Conservation (phyloP, 495 filamentous ascomycete species). For the Lasiosphaeria hispida region DNA sequence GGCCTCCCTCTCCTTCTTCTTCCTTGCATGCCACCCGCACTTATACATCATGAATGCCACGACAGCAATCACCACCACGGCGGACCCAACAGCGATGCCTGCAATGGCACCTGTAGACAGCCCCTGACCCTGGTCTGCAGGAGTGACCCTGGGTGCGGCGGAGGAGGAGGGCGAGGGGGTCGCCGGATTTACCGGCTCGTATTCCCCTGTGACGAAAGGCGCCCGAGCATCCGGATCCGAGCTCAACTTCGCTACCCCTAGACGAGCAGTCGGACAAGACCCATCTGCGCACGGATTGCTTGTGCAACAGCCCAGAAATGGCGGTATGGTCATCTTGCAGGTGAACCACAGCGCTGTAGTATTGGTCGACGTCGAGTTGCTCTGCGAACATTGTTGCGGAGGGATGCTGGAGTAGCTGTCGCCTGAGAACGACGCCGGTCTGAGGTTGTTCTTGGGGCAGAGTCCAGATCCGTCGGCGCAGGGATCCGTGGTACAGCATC, state of each 20-base stretch:
- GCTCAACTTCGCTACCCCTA: slow-evolving; percentile 26
- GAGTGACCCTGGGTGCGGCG: not conserved
- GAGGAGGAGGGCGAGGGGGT: not conserved
- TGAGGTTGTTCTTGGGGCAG: slow-evolving; percentile 25
- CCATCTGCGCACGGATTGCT: slow-evolving; percentile 26
- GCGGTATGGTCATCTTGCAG: slow-evolving; percentile 24
- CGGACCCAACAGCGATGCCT: slow-evolving; percentile 14
- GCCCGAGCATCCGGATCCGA: not conserved
- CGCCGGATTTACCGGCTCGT: not conserved
- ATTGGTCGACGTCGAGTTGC: not conserved
- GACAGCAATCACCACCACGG: not conserved
- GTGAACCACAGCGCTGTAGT: slow-evolving; percentile 28
- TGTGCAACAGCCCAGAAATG: slow-evolving; percentile 37
- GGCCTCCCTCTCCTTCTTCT: slow-evolving; percentile 10
- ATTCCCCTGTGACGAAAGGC: not conserved
- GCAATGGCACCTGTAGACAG: slow-evolving; percentile 15
- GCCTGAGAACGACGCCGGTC: slow-evolving; percentile 22
- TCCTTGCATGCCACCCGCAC: slow-evolving; percentile 9
- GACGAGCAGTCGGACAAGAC: slow-evolving; percentile 22
- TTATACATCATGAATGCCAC: slow-evolving; percentile 9
- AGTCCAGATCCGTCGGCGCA: slow-evolving; percentile 25
- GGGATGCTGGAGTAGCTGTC: slow-evolving; percentile 21
- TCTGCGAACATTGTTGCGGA: slow-evolving; percentile 18
- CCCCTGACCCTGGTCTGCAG: not conserved
- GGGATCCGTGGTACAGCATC: slow-evolving; percentile 35